Base-by-base conservation (phyloP, 768 basidiomycete species). In the Sporobolomyces phaffii region DNA sequence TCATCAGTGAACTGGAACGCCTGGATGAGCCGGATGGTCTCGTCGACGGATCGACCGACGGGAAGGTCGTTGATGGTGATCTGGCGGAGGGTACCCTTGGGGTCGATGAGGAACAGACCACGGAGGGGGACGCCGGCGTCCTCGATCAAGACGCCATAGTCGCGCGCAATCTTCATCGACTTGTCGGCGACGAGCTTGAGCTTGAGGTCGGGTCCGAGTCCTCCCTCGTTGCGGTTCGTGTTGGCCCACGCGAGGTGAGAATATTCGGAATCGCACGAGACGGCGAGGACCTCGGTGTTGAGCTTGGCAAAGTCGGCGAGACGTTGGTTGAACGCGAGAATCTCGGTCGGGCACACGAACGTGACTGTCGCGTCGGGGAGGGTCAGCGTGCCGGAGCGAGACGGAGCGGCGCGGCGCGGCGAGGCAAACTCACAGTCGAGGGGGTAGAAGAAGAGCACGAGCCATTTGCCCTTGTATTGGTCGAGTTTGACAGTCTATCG, bases 361-460 rank as follows among this genome's bases (percentile, higher is more conserved):
- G 69, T 72, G 56, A 51, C 65, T 66, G 38, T 3, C 2, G n/a
- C n/a, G n/a, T 4, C 24, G 1, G 33, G 2, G 28, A 2, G 20
- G 40, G 36, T 36, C 24, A 1, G 31, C n/a, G 14, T 4, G 24
- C n/a, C n/a, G n/a, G 56, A 28, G n/a, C 13, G 17, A 33, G 22
- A 13, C 33, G n/a, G 33, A 10, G 41, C 47, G 53, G 26, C 7
- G 44, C 72, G 75, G 63, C 4, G 58, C 33, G 28, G 20, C 24
- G 34, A 89, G 88, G 72, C 89, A 89, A 73, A 74, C 57, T 58
- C 51, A 68, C 53, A 87, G 70, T 80, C 90, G 89, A 94, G 84
- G 8, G 92, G 92, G 80, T 96, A 96, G 81, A 94, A 93, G 78
- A 94, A 83, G 22, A 96, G 84, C 40, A 92, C 83, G n/a, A 93